These are phyloP conservation scores for Multifurca ochricompacta DNA, from an alignment of 768 basidiomycete genomes.

Conservation along the genomic window DNA sequence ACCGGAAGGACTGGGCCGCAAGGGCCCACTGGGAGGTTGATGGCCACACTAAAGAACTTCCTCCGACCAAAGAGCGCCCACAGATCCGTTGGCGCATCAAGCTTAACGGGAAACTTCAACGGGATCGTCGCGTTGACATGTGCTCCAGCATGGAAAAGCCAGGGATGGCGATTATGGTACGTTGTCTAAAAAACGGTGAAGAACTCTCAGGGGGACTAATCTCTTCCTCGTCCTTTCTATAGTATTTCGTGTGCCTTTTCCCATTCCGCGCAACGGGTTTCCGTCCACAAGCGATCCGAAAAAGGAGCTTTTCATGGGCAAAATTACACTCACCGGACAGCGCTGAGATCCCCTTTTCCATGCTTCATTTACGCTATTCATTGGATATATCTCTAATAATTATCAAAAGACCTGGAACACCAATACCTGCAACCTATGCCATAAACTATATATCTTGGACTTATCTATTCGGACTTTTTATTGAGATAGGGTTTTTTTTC, in stretches of 20 bases:
- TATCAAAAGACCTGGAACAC: no score
- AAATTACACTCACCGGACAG: neutral
- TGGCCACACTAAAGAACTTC: neutral
- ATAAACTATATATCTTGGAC: no score
- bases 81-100: constrained; percentile 3
- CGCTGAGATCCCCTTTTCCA: neutral
- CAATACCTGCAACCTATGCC: no score
- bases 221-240: no score
- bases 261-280: neutral
- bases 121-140: neutral
- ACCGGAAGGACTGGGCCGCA: constrained; percentile 2
- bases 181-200: neutral
- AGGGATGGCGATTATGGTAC: constrained; percentile 9
- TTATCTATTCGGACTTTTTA: no score
- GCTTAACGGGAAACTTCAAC: constrained; percentile 3
- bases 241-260: constrained; percentile 9
- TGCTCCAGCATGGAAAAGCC: neutral
- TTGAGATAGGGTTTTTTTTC: no score
- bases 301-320: constrained; percentile 1
- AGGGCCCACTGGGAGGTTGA: constrained; percentile 6
- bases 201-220: neutral
- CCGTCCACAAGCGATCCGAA: neutral
- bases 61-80: neutral
- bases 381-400: no score
- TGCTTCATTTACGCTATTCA: no score